Percentiles rank a stretch among this genome's conserved stretches.
These are phyloP conservation scores for Globisporangium spiculum DNA, from an alignment of 352 stramenopile species.

Conservation along the genomic window DNA sequence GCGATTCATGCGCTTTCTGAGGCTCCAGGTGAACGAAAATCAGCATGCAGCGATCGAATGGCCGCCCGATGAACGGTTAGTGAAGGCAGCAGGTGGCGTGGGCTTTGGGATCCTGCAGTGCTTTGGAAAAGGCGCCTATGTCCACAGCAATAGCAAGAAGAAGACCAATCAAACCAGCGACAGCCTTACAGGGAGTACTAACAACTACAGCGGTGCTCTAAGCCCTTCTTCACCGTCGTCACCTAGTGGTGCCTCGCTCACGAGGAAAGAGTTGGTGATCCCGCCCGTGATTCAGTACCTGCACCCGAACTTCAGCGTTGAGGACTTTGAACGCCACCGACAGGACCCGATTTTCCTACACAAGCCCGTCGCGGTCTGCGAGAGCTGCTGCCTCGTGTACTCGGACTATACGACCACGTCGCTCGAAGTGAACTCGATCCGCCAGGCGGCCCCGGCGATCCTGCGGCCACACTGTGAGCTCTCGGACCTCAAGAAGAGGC, in stretches of 20 bases:
- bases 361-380: constrained; percentile 90
- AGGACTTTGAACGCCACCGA: constrained; percentile 88
- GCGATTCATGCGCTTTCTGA: constrained; percentile 76
- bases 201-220: background rate
- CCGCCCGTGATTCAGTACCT: constrained; percentile 91
- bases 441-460: constrained; percentile 59
- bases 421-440: constrained; percentile 70
- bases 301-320: constrained; percentile 80
- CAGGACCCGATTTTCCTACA: constrained; percentile 94
- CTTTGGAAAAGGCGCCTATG: constrained; percentile 24
- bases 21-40: constrained; percentile 37
- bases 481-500: constrained; percentile 36
- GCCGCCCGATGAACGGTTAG: constrained; percentile 85
- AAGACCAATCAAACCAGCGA: constrained; percentile 11
- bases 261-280: constrained; percentile 70
- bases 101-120: constrained; percentile 89
- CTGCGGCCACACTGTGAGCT: constrained; percentile 56
- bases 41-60: constrained; percentile 72
- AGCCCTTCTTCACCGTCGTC: background rate
- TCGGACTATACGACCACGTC: constrained; percentile 80
- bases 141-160: constrained; percentile 12
- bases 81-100: constrained; percentile 89
- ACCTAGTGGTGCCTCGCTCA: constrained; percentile 3
- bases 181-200: background rate
- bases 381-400: constrained; percentile 93